Conservation (phyloP, 768 basidiomycete genomes). For the Lactarius psammicola region DNA sequence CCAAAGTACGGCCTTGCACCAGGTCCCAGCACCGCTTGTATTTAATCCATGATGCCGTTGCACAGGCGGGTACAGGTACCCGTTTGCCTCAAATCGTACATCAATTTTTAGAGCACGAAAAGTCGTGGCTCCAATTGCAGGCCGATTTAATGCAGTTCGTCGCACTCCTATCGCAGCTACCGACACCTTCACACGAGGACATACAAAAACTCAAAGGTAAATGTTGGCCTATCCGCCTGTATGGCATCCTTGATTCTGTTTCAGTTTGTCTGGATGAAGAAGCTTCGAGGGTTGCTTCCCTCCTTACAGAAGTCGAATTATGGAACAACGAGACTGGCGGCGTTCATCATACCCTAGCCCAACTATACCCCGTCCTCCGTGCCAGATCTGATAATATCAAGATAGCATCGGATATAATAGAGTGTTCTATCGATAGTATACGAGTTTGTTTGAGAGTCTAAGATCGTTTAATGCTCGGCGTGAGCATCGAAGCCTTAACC, state of each 20-base stretch:
- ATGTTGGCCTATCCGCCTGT: neutral
- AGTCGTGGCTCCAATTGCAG: constrained; percentile 15
- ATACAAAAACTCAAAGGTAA: constrained; percentile 16
- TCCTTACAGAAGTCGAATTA: constrained; percentile 7
- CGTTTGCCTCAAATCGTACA: constrained; percentile 18
- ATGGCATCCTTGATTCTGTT: neutral
- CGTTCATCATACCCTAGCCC: constrained; percentile 3
- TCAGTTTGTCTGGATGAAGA: constrained; percentile 17
- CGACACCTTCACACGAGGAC: constrained; percentile 13
- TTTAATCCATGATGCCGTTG: neutral
- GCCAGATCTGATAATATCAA: constrained; percentile 20
- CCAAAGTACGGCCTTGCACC: constrained; percentile 6
- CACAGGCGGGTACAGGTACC: constrained; percentile 9
- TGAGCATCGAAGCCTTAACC: constrained; percentile 19
- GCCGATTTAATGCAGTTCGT: constrained; percentile 17
- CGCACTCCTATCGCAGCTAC: constrained; percentile 17
- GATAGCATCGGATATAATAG: constrained; percentile 21
- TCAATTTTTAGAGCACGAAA: constrained; percentile 27
- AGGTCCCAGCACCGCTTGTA: neutral
- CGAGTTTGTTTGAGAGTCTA: constrained; percentile 6
- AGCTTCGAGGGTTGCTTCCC: constrained; percentile 6
- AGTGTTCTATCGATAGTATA: constrained; percentile 24
- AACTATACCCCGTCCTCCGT: constrained; percentile 15
- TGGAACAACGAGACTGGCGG: constrained; percentile 4
- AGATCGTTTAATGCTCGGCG: neutral